phyloP scores from a whole-genome alignment of 768 basidiomycete species.

The Lactifluus pinguis region DNA sequence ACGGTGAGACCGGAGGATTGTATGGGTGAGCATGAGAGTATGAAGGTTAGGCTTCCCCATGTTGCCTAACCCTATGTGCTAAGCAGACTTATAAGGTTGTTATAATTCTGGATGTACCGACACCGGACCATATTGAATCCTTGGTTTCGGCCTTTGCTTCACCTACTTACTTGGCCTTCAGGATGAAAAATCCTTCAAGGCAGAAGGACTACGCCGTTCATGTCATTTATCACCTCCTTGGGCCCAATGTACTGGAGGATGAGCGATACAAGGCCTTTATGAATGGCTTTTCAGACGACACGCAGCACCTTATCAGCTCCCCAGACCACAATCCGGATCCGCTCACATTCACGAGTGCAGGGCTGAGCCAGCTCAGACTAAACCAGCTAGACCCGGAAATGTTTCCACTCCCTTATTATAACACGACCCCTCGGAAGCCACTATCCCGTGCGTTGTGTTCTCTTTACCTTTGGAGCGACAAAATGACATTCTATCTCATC shows the following conservation, averaged over 20 bases:
- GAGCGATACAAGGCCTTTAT: slow-evolving; percentile 64
- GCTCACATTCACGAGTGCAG: slow-evolving; percentile 66
- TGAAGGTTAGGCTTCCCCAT: slow-evolving; percentile 31
- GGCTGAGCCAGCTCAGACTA: slow-evolving; percentile 63
- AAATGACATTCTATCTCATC: background rate
- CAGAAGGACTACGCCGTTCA: slow-evolving; percentile 38
- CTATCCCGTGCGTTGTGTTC: slow-evolving; percentile 26
- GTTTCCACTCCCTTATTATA: slow-evolving; percentile 61
- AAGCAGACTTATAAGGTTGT: slow-evolving; percentile 36
- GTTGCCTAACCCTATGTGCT: background rate
- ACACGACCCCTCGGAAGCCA: slow-evolving; percentile 31
- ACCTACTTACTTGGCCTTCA: slow-evolving; percentile 40
- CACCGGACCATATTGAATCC: slow-evolving; percentile 43
- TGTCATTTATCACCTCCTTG: slow-evolving; percentile 63
- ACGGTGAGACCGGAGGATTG: slow-evolving; percentile 54
- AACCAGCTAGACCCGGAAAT: slow-evolving; percentile 60
- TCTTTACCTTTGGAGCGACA: background rate
- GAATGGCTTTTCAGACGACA: slow-evolving; percentile 48
- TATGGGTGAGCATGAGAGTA: slow-evolving; percentile 43
- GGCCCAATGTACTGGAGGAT: slow-evolving; percentile 62
- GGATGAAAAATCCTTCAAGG: slow-evolving; percentile 34
- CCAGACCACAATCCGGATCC: slow-evolving; percentile 51
- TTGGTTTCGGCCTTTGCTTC: slow-evolving; percentile 40
- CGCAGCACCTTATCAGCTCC: slow-evolving; percentile 72
- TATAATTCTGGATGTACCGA: slow-evolving; percentile 67